A percentile compares a stretch with the other conserved stretches of the same genome.
phyloP scores from a whole-genome alignment of 371 early-diverging fungal genomes.

The Sporodiniella umbellata region DNA sequence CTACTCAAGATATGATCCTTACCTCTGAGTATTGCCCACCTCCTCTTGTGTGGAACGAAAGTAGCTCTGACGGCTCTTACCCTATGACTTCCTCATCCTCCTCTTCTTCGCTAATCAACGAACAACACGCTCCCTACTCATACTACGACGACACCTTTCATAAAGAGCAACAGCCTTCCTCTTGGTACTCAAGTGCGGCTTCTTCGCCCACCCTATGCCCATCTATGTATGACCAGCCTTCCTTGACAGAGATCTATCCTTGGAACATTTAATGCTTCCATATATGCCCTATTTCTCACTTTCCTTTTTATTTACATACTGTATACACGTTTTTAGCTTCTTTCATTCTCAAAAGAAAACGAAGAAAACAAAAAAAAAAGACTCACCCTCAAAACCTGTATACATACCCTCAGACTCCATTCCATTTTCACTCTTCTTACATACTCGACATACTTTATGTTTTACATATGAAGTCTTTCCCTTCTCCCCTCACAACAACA shows the following conservation, averaged over 20 bases:
- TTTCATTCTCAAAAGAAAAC: too few species aligned
- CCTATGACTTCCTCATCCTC: slow-evolving; percentile 1
- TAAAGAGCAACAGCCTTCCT: neutral
- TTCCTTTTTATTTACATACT: neutral
- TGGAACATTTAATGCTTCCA: neutral
- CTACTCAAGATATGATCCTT: neutral
- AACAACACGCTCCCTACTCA: neutral
- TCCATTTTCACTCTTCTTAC: neutral
- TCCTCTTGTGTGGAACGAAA: neutral
- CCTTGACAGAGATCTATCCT: neutral
- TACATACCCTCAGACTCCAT: neutral
- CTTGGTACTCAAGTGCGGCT: slow-evolving; percentile 4
- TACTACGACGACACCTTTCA: slow-evolving; percentile 1
- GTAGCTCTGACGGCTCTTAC: neutral
- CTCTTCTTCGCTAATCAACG: neutral
- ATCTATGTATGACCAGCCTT: slow-evolving; percentile 1
- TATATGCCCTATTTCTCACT: neutral
- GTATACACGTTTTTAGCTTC: too few species aligned
- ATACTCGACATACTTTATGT: neutral
- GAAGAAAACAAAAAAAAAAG: too few species aligned
- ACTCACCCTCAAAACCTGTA: too few species aligned
- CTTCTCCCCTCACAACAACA: too few species aligned
- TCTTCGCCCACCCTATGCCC: slow-evolving; percentile 1
- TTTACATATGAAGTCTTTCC: neutral
- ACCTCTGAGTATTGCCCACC: neutral